phyloP scores from a whole-genome alignment of 2,329 filamentous ascomycete genomes.

The Aspergillus glaucus region DNA sequence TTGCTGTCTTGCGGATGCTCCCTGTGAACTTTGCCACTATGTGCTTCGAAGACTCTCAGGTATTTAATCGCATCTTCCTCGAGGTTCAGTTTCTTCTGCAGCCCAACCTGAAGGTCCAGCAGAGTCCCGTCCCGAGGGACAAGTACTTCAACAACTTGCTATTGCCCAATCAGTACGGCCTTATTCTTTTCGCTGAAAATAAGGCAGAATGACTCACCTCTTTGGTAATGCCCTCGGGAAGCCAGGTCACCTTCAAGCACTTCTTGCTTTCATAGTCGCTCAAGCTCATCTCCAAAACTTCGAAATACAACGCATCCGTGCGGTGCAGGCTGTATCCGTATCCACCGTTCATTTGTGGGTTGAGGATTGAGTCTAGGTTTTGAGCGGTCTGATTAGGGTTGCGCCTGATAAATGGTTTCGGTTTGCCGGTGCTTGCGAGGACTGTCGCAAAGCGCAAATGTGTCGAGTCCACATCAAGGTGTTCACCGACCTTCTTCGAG shows the following conservation, averaged over 20 bases:
- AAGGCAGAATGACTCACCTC: slow-evolving; percentile 53
- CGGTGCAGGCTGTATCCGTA: slow-evolving; percentile 64
- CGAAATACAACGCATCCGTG: slow-evolving; percentile 78
- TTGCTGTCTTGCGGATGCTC: slow-evolving; percentile 63
- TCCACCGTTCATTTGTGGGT: slow-evolving; percentile 59
- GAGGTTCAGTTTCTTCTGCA: slow-evolving; percentile 76
- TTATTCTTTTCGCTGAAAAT: neutral
- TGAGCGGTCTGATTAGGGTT: slow-evolving; percentile 60
- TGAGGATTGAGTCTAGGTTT: slow-evolving; percentile 73
- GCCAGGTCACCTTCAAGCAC: slow-evolving; percentile 71
- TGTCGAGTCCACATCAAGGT: slow-evolving; percentile 70
- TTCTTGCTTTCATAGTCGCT: slow-evolving; percentile 93
- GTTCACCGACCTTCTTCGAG: slow-evolving; percentile 72
- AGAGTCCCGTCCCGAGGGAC: slow-evolving; percentile 81
- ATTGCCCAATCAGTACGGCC: slow-evolving; percentile 10
- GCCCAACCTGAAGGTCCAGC: slow-evolving; percentile 65
- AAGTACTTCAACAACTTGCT: slow-evolving; percentile 75
- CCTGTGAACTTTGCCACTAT: slow-evolving; percentile 76
- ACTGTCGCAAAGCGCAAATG: slow-evolving; percentile 90
- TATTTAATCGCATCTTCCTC: slow-evolving; percentile 67
- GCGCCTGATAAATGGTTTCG: slow-evolving; percentile 73
- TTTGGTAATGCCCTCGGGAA: slow-evolving; percentile 86
- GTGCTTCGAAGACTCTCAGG: slow-evolving; percentile 76
- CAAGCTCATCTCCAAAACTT: slow-evolving; percentile 88
- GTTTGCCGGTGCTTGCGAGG: slow-evolving; percentile 66